Percentiles rank a stretch among this genome's conserved stretches.
phyloP scores from a whole-genome alignment of 768 basidiomycete genomes.

The Leucocoprinus sp. region DNA sequence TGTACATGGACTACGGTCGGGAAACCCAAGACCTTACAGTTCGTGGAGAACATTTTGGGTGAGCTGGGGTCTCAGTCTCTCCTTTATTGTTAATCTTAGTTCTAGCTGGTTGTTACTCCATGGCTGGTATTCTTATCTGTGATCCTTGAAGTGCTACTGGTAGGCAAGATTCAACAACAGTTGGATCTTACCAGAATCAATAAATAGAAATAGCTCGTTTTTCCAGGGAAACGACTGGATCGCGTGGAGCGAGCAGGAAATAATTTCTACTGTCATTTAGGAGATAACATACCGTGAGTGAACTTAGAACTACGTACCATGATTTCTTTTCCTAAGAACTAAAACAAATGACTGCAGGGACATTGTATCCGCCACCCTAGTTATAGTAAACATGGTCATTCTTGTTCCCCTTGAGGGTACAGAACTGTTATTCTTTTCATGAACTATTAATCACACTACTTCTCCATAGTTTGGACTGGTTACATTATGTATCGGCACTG shows the following conservation, averaged over 20 bases:
- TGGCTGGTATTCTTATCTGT: conserved; percentile 2
- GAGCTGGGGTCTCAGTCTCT: not conserved
- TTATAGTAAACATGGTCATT: not conserved
- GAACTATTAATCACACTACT: not conserved
- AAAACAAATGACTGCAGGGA: not conserved
- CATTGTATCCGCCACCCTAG: not conserved
- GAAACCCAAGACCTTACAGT: not conserved
- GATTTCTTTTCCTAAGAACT: too few relatives aligned
- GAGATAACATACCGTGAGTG: conserved; percentile 3
- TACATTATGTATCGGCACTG: conserved; percentile 3
- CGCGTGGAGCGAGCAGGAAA: not conserved
- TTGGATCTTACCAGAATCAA: not conserved
- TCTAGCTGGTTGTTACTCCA: conserved; percentile 1
- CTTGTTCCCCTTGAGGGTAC: conserved; percentile 6
- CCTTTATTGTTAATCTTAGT: not conserved
- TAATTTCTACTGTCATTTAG: conserved; percentile 10
- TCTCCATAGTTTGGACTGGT: conserved; percentile 5
- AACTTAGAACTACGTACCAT: not conserved
- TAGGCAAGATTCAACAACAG: not conserved
- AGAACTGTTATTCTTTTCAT: not conserved
- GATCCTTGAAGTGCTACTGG: not conserved
- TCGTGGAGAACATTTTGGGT: conserved; percentile 1
- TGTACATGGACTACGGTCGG: not conserved
- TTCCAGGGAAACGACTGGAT: not conserved
- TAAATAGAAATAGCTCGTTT: not conserved